Base-by-base conservation (phyloP, 2,329 filamentous ascomycete species). In the Zasmidium cellare region DNA sequence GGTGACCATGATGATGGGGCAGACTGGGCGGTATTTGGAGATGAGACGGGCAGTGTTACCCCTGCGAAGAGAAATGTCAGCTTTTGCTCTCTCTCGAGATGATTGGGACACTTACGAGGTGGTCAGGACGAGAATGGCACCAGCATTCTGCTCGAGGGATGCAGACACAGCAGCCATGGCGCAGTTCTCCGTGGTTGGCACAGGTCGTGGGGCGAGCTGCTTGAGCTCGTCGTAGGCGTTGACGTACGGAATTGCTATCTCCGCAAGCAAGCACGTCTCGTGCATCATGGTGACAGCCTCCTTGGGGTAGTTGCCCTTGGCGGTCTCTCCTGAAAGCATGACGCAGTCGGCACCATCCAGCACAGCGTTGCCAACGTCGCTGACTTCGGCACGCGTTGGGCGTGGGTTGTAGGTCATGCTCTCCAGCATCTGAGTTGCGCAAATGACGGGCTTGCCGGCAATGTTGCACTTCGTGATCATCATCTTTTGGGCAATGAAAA, bases 391-490 rank as follows among this genome's bases (percentile, higher is more conserved):
- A 79, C 94, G 92, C 64, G 94, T 99, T 52, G 94, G 94, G 64
- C 94, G 91, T 67, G 94, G 94, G 84, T 99, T 99, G 85, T 96
- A 97, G 79, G 96, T 99, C 94, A 99, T 99, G 67, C 92, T 96
- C 86, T 99, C 94, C 69, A 99, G 86, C 94, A 99, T 99, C 84
- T 99, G 94, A 44, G 94, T 99, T 60, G 94, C 94, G 80, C 93
- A 97, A 76, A 99, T 97, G 77, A 93, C 92, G 68, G 94, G 94
- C 86, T 99, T 99, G 79, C 94, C 94, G 69, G 92, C 92, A 74
- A 97, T 87, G 84, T 99, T 99, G 87, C 94, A 99, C 88, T 97
- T 97, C 80, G 94, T 92, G 79, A 99, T 99, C 86, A 99, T 92
- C 91, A 99, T 99, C 89, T 99, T 99, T 84, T 99, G 94, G 57